Conservation (phyloP, 345 rosid genomes). For the Linum lewisii region DNA sequence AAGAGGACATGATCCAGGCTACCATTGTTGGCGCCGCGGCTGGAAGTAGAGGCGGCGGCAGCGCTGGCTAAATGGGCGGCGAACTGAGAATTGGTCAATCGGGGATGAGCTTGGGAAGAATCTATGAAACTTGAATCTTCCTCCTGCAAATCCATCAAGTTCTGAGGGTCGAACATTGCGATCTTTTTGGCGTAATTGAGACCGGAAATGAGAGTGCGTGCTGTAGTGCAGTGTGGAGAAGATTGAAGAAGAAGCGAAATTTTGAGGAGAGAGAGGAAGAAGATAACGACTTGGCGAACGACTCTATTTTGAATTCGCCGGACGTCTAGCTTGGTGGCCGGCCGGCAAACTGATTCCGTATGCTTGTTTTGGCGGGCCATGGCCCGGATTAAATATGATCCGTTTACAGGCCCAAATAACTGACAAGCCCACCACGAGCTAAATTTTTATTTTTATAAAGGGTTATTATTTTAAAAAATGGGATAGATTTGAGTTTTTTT, state of each 20-base stretch:
- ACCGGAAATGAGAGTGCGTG: neutral
- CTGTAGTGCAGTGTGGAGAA: neutral
- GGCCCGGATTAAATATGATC: too few relatives aligned
- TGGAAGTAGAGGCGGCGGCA: constrained; percentile 7
- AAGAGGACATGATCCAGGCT: constrained; percentile 66
- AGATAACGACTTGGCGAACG: neutral
- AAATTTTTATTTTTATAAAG: too few relatives aligned
- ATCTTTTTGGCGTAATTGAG: neutral
- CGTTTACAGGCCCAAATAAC: too few relatives aligned
- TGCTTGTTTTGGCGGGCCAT: too few relatives aligned
- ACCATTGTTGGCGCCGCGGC: constrained; percentile 18
- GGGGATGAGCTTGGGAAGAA: neutral
- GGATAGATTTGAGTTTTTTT: too few relatives aligned
- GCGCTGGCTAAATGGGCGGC: constrained; percentile 10
- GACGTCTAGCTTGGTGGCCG: too few relatives aligned
- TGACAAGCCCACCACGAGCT: too few relatives aligned
- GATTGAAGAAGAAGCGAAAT: neutral
- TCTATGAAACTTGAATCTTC: neutral
- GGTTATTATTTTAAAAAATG: too few relatives aligned
- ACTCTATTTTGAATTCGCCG: neutral
- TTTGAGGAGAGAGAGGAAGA: neutral
- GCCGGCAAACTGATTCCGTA: too few relatives aligned
- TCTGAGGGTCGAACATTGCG: constrained; percentile 4
- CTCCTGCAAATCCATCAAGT: neutral
- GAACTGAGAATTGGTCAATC: neutral